These are phyloP conservation scores for maize (Zea mays) DNA, from an alignment of 176 grass and related monocot species.

Conservation along the genomic window Zm-B73-REFERENCE-NAM-5.0 NC_050097.1:17080001-17080500, in stretches of 20 bases:
- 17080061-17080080: too few relatives aligned
- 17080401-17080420: constrained; percentile 97
- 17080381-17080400: constrained; percentile 80
- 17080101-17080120: too few relatives aligned
- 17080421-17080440: constrained; percentile 65
- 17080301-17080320: constrained; percentile 8
- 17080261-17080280: constrained; percentile 6
- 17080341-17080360: constrained; percentile 48
- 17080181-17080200: background rate
- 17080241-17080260: background rate
- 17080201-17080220: background rate
- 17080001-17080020: too few relatives aligned
- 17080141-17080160: background rate
- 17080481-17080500: constrained; percentile 19
- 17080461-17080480: background rate
- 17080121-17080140: too few relatives aligned
- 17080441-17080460: background rate
- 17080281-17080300: background rate
- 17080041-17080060: too few relatives aligned
- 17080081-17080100: too few relatives aligned
- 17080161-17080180: background rate
- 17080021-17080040: too few relatives aligned
- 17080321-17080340: constrained; percentile 29
- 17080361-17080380: constrained; percentile 99
- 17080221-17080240: background rate